A percentile compares a stretch with the other conserved stretches of the same genome.
These are phyloP conservation scores for Proliferodiscus dingleyae DNA, from an alignment of 2,329 filamentous ascomycete genomes.

Conservation along the genomic window DNA sequence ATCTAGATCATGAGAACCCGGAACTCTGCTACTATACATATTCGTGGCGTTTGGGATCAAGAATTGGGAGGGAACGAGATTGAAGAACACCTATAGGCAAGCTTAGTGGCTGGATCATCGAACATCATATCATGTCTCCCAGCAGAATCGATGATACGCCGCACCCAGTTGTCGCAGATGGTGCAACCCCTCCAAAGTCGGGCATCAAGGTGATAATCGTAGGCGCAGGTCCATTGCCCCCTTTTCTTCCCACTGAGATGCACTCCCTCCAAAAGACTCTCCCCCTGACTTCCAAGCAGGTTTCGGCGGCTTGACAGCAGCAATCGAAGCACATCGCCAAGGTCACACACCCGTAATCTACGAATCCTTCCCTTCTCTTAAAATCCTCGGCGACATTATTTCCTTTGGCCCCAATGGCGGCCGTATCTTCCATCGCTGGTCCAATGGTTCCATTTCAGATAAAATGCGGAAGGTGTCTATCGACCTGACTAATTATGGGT, in stretches of 20 bases:
- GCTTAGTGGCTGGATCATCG: background rate
- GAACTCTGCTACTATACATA: background rate
- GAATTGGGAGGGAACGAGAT: background rate
- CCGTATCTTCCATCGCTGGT: slow-evolving; percentile 53
- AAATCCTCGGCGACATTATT: slow-evolving; percentile 45
- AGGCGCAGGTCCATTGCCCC: slow-evolving; percentile 15
- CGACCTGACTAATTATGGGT: slow-evolving; percentile 36
- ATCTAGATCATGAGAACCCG: background rate
- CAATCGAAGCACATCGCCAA: slow-evolving; percentile 55
- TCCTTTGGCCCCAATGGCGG: slow-evolving; percentile 53
- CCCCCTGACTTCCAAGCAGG: too few species aligned
- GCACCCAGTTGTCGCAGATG: slow-evolving; percentile 6
- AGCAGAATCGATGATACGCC: background rate
- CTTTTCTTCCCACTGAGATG: too few species aligned
- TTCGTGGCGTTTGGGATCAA: background rate
- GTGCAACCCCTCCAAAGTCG: slow-evolving; percentile 8
- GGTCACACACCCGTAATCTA: slow-evolving; percentile 48
- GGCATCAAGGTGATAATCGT: slow-evolving; percentile 22
- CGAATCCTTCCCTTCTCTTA: slow-evolving; percentile 42
- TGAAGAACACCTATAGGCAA: background rate
- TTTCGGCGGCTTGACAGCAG: slow-evolving; percentile 55
- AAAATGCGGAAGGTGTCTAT: slow-evolving; percentile 17
- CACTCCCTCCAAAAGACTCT: too few species aligned
- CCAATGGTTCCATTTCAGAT: slow-evolving; percentile 38
- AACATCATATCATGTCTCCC: background rate